Evolutionary conservation across 1,284 basidiomycete species (phyloP), one percentile per base, ranked within the genome.

Genomic region (Porogramme epimiltina): DNA sequence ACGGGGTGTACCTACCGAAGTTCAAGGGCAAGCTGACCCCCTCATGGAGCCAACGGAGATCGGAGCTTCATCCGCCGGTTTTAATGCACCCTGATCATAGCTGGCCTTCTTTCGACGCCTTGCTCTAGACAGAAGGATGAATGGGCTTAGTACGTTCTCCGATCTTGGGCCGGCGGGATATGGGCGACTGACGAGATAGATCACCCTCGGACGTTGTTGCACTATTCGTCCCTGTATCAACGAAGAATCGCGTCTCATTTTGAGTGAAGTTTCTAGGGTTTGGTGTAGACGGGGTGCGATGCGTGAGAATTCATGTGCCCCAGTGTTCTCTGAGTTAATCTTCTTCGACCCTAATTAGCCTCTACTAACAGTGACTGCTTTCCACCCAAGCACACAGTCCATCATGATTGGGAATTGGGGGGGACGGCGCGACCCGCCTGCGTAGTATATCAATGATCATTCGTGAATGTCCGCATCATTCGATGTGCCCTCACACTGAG

Each of bases 1-100:
- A 95, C 49, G 93, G 94, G 22, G 81, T 87, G 50, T 99, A 92
- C 76, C 74, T 95, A 70, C 91, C 93, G 4, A 83, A 96, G 70
- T 96, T 84, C 78, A 88, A 89, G 67, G 94, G 93, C 42, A 81
- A 77, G 36, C 73, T 92, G 89, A 92, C 61, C 81, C 88, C 45
- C 77, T 92, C 22, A 77, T 77, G 31, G 75, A 82, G 61, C 70
- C 92, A 52, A 86, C 89, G 22, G 88, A 91, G 70, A 91, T 92
- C 64, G 89, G 89, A 28, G 78, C 81, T 43, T 70, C 78, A 42
- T 83, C 80, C 41, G 81, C 87, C 46, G 89, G 89, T 20, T 66
- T 92, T 48, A 88, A 89, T 61, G 85, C 88, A 42, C 84, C 87
- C 28, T 59, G 66, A 25, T 62, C 66, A 61, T 69, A 62, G 56